Percentiles rank a stretch among this genome's conserved stretches.
phyloP scores from a whole-genome alignment of 2,329 filamentous ascomycete genomes.

The Pleurostoma richardsiae region DNA sequence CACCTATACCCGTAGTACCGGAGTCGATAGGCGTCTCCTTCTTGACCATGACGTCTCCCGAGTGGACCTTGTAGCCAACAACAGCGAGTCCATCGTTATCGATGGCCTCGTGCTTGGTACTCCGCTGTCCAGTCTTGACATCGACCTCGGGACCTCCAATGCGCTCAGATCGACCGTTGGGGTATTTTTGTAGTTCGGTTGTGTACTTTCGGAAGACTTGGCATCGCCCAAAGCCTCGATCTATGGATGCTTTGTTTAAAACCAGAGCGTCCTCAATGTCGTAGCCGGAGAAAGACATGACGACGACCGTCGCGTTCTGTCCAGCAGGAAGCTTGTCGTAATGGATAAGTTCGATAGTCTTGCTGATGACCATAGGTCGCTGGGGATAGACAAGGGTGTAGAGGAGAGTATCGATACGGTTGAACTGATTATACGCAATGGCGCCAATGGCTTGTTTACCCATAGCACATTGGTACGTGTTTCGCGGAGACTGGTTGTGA shows the following conservation, averaged over 20 bases:
- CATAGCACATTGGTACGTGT: constrained; percentile 99
- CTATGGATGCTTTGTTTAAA: constrained; percentile 91
- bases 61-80: constrained; percentile 73
- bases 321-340: constrained; percentile 97
- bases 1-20: constrained; percentile 64
- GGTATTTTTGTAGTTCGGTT: constrained; percentile 81
- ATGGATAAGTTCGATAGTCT: constrained; percentile 93
- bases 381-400: constrained; percentile 98
- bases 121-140: constrained; percentile 54
- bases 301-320: constrained; percentile 94
- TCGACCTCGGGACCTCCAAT: constrained; percentile 59
- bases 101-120: constrained; percentile 66
- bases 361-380: constrained; percentile 93
- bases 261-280: constrained; percentile 99
- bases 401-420: constrained; percentile 90
- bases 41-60: constrained; percentile 83
- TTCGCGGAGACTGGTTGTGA: constrained; percentile 97
- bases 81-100: constrained; percentile 85
- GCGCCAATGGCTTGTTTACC: constrained; percentile 99
- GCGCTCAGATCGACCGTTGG: constrained; percentile 70
- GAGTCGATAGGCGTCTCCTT: constrained; percentile 83
- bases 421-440: constrained; percentile 97
- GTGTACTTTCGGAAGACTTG: constrained; percentile 97
- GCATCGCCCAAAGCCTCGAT: constrained; percentile 91
- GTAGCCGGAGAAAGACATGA: constrained; percentile 99